phyloP scores from a whole-genome alignment of 305 asterid genomes.

The Fraxinus latifolia region DNA sequence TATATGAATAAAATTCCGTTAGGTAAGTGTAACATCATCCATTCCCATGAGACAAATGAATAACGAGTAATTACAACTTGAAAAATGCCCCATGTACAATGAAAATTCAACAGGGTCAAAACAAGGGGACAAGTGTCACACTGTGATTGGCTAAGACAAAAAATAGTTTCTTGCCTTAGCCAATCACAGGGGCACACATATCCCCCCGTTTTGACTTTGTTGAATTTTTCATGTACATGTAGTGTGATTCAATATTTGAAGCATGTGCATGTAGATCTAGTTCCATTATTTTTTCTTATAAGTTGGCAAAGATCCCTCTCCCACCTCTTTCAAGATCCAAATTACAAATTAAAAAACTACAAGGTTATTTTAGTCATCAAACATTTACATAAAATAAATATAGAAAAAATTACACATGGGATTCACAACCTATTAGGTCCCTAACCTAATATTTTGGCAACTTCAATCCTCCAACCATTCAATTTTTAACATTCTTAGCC shows the following conservation, averaged over 20 bases:
- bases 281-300: not conserved
- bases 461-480: not conserved
- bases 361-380: not conserved
- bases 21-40: not conserved
- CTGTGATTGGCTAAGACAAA: no score
- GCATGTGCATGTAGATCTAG: constrained; percentile 36
- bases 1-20: not conserved
- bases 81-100: not conserved
- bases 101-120: not conserved
- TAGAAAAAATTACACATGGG: not conserved
- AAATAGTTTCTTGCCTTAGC: no score
- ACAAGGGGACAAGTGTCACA: not conserved
- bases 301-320: constrained; percentile 1
- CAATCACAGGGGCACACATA: no score
- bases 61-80: not conserved
- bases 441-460: not conserved
- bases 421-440: not conserved
- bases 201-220: no score
- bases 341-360: not conserved
- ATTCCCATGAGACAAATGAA: constrained; percentile 11
- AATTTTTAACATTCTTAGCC: not conserved
- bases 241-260: not conserved
- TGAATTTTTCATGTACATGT: no score
- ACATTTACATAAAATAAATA: not conserved
- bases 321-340: not conserved